Conservation (phyloP, 176 grass and related monocot species). For the Ampelocalamus luodianensis region DNA sequence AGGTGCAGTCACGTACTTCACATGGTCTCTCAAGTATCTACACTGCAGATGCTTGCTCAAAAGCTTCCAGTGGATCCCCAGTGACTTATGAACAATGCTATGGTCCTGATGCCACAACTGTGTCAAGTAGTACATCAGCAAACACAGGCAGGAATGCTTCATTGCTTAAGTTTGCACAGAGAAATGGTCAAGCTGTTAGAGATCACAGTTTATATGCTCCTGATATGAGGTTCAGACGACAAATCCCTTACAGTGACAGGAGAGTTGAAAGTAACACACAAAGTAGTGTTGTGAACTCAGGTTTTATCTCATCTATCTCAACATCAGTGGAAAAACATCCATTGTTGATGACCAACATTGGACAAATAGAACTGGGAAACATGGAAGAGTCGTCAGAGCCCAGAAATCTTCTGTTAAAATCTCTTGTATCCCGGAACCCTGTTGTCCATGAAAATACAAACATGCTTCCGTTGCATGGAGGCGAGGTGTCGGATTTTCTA, state of each 20-base stretch:
- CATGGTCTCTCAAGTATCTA: conserved; percentile 36
- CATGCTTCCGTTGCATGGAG: conserved; percentile 40
- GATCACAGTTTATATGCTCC: conserved; percentile 45
- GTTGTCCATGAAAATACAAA: conserved; percentile 47
- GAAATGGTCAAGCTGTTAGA: conserved; percentile 44
- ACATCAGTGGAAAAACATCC: conserved; percentile 56
- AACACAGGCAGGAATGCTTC: conserved; percentile 47
- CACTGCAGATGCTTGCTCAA: conserved; percentile 42
- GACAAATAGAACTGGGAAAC: conserved; percentile 45
- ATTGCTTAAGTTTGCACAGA: conserved; percentile 46
- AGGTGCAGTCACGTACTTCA: conserved; percentile 43
- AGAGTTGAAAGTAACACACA: conserved; percentile 48
- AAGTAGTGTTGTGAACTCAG: conserved; percentile 43
- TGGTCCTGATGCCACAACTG: conserved; percentile 23
- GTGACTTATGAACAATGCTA: conserved; percentile 49
- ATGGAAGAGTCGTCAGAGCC: conserved; percentile 37
- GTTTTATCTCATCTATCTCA: conserved; percentile 53
- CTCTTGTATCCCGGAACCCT: conserved; percentile 45
- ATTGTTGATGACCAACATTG: conserved; percentile 42
- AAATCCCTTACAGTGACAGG: conserved; percentile 41
- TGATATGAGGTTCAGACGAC: conserved; percentile 48
- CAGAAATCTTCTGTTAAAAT: conserved; percentile 54
- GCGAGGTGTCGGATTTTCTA: conserved; percentile 36
- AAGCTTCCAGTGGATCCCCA: conserved; percentile 39
- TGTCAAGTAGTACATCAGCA: conserved; percentile 49